A percentile compares a stretch with the other conserved stretches of the same genome.
These are phyloP conservation scores for Psophocarpus tetragonolobus DNA, from an alignment of 306 rosid species.

Conservation along the genomic window DNA sequence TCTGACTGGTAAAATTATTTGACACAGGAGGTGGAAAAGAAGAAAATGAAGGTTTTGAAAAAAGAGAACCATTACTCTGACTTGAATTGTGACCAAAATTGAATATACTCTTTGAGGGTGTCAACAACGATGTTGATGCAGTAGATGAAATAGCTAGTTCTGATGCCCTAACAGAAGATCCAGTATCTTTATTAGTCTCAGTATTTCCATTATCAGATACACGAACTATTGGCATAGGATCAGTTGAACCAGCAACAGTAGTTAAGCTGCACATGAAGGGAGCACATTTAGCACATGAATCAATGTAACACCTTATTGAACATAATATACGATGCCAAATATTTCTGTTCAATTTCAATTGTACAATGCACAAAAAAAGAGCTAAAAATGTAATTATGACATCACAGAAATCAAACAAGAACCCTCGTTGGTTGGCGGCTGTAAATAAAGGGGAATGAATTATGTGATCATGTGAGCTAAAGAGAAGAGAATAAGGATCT, in stretches of 20 bases:
- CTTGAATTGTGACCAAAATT: conserved; percentile 42
- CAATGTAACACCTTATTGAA: background rate
- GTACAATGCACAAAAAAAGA: background rate
- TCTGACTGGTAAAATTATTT: conserved; percentile 47
- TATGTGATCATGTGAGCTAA: background rate
- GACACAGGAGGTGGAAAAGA: conserved; percentile 35
- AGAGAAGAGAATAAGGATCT: background rate
- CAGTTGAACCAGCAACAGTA: conserved; percentile 33
- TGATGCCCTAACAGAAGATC: conserved; percentile 39
- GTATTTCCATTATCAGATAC: conserved; percentile 45
- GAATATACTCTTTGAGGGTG: conserved; percentile 42
- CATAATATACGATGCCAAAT: background rate
- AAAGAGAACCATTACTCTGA: conserved; percentile 51
- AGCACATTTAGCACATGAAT: conserved; percentile 21
- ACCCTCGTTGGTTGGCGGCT: background rate
- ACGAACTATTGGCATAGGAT: conserved; percentile 32
- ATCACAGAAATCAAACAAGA: background rate
- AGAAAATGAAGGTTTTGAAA: conserved; percentile 43
- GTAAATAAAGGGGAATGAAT: background rate
- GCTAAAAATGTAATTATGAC: background rate
- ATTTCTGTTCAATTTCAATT: background rate
- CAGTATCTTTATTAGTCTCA: conserved; percentile 39
- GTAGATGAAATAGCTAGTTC: conserved; percentile 47
- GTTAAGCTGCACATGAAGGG: conserved; percentile 55
- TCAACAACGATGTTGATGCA: conserved; percentile 41